Conservation (phyloP, 768 basidiomycete species). For the Strobilomyces confusus region DNA sequence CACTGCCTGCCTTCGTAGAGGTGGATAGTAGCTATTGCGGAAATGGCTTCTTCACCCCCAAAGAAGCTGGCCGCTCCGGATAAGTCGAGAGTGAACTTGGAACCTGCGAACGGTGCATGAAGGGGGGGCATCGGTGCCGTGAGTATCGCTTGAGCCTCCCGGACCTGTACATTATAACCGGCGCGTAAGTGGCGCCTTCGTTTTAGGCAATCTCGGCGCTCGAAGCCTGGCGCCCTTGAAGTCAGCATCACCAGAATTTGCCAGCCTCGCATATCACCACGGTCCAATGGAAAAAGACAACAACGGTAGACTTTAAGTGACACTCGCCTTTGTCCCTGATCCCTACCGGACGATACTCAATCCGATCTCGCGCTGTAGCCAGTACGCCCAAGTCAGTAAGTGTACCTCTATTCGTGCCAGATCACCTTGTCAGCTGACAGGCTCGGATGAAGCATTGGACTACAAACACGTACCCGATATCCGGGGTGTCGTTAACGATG, state of each 20-base stretch:
- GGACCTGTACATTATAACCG: not conserved
- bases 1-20: constrained; percentile 30
- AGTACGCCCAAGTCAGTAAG: no score
- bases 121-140: constrained; percentile 19
- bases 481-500: no score
- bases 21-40: constrained; percentile 34
- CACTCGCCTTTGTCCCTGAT: no score
- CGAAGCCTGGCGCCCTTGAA: not conserved
- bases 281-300: no score
- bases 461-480: no score
- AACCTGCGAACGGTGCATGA: constrained; percentile 5
- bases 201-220: constrained; percentile 3
- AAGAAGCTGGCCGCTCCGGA: constrained; percentile 34
- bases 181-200: not conserved
- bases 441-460: no score
- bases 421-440: no score
- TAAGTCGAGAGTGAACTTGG: constrained; percentile 21
- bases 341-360: no score
- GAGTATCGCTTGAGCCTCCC: not conserved
- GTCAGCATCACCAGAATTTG: not conserved
- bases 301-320: no score
- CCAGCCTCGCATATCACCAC: no score
- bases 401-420: no score
- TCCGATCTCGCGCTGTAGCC: no score
- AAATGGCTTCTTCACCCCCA: constrained; percentile 34